phyloP scores from a whole-genome alignment of 305 asterid genomes.

The Fraxinus floribunda region DNA sequence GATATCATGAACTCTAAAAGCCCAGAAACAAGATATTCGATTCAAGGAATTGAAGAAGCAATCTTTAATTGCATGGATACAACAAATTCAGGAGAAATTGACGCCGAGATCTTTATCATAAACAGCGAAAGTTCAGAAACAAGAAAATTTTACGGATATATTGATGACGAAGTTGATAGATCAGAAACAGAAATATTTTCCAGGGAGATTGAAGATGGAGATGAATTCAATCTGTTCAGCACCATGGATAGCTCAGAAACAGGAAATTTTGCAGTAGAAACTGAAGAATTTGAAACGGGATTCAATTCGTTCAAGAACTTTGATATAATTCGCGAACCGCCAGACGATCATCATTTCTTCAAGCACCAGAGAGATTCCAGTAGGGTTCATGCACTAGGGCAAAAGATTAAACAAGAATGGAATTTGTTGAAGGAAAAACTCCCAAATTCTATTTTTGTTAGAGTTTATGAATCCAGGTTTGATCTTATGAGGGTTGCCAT shows the following conservation, averaged over 20 bases:
- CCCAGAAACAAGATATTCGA: neutral
- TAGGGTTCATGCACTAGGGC: neutral
- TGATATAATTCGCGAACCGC: neutral
- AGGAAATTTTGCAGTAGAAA: neutral
- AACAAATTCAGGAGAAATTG: neutral
- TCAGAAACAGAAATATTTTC: neutral
- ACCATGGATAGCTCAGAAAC: neutral
- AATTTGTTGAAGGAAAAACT: neutral
- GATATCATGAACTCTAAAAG: neutral
- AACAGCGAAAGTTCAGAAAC: neutral
- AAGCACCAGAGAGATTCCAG: too few species aligned
- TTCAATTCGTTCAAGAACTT: slow-evolving; percentile 29
- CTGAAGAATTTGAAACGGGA: neutral
- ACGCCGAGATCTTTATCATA: neutral
- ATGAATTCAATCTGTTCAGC: neutral
- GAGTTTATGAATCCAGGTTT: slow-evolving; percentile 18
- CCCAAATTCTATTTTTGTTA: slow-evolving; percentile 26
- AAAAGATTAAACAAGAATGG: slow-evolving; percentile 30
- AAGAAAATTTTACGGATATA: neutral
- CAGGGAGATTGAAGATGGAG: neutral
- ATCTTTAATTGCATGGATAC: neutral
- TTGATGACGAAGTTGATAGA: neutral
- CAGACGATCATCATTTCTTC: slow-evolving; percentile 26
- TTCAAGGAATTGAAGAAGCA: neutral
- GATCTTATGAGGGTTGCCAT: slow-evolving; percentile 40